These are phyloP conservation scores for Dendrocalamus sinicus DNA, from an alignment of 176 grass and related monocot genomes.

Conservation along the genomic window DNA sequence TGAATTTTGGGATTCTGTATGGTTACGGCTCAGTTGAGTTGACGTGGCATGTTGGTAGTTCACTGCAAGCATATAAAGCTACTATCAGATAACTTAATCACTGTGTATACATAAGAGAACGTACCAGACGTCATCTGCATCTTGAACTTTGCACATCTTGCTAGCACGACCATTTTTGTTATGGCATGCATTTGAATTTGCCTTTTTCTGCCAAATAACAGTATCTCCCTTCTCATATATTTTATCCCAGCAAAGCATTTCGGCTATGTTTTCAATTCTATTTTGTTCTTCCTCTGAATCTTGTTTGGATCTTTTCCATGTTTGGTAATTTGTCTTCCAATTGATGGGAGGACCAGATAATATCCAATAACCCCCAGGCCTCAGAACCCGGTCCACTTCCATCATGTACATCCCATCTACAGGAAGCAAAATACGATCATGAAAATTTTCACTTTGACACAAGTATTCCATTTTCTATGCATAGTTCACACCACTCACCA, in stretches of 20 bases:
- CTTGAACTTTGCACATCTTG: conserved; percentile 62
- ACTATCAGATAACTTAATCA: not conserved
- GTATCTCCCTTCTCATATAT: conserved; percentile 70
- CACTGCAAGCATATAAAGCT: conserved; percentile 19
- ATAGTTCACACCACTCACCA: conserved; percentile 53
- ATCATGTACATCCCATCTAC: not conserved
- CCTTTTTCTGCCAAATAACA: conserved; percentile 77
- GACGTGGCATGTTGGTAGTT: conserved; percentile 18
- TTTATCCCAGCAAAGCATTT: conserved; percentile 88
- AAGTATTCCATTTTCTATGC: conserved; percentile 1
- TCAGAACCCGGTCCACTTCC: no score
- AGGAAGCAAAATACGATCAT: conserved; percentile 37
- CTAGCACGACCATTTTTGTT: conserved; percentile 43
- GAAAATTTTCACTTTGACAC: not conserved
- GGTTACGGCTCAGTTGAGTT: not conserved
- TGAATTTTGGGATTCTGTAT: no score
- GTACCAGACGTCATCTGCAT: conserved; percentile 72
- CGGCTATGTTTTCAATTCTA: conserved; percentile 62
- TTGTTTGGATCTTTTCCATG: no score
- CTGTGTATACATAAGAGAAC: conserved; percentile 27
- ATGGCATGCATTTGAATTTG: conserved; percentile 56
- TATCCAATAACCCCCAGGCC: no score
- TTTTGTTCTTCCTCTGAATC: conserved; percentile 53
- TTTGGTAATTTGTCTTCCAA: no score
- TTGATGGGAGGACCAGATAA: no score